phyloP scores from a whole-genome alignment of 345 rosid species.

The Eucalyptus erythrocorys region DNA sequence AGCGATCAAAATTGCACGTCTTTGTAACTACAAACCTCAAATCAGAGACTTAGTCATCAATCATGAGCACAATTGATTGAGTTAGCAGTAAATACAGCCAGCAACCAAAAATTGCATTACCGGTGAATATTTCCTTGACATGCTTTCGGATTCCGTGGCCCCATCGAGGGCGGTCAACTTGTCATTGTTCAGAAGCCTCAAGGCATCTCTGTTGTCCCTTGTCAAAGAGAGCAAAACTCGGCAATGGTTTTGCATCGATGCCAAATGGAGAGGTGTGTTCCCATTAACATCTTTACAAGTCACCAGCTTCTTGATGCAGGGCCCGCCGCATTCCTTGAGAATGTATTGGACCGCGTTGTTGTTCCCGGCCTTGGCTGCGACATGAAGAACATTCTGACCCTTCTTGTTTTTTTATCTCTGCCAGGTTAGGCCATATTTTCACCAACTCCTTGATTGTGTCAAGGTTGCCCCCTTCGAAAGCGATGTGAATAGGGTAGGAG shows the following conservation, averaged over 20 bases:
- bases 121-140: too few species aligned
- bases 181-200: background rate
- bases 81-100: background rate
- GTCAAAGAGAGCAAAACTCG: background rate
- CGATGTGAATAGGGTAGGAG: background rate
- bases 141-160: background rate
- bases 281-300: background rate
- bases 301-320: background rate
- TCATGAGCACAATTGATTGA: background rate
- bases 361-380: background rate
- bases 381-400: background rate
- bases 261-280: background rate
- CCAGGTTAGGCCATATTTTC: background rate
- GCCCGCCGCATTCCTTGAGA: fast-evolving
- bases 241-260: background rate
- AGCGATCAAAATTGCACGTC: too few species aligned
- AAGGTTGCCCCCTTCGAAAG: background rate
- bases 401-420: background rate
- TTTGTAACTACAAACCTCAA: background rate
- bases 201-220: background rate
- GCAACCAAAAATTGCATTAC: background rate
- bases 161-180: background rate
- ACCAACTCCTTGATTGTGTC: too few species aligned
- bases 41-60: background rate
- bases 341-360: fast-evolving